A percentile compares a stretch with the other conserved stretches of the same genome.
phyloP scores from a whole-genome alignment of 208 protist species.

The Tritrichomonas musculus region DNA sequence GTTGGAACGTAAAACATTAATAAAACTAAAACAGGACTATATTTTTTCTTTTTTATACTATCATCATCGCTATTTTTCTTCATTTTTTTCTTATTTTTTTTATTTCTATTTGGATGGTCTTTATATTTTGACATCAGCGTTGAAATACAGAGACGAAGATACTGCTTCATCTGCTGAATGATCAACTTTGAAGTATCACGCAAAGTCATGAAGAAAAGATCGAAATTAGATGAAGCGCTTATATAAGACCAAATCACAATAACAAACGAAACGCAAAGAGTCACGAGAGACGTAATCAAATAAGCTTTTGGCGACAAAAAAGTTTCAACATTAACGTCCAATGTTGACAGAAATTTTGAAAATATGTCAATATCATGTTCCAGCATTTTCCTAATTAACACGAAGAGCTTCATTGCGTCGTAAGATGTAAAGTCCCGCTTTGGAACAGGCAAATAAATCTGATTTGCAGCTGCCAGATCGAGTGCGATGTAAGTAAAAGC shows the following conservation, averaged over 20 bases:
- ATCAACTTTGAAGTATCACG: neutral
- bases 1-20: neutral
- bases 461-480: too few species aligned
- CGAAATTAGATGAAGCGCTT: neutral
- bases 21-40: neutral
- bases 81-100: neutral
- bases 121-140: neutral
- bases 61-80: too few species aligned
- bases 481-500: too few species aligned
- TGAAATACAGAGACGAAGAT: neutral
- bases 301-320: neutral
- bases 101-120: neutral
- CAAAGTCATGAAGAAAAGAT: neutral
- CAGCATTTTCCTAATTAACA: too few species aligned
- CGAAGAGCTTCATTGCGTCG: too few species aligned
- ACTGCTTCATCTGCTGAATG: neutral
- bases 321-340: neutral
- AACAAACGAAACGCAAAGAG: neutral
- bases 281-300: neutral
- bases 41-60: neutral
- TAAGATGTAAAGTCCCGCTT: too few species aligned
- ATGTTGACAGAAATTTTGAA: neutral
- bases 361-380: too few species aligned
- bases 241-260: neutral
- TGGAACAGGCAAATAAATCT: too few species aligned